These are phyloP conservation scores for Pyrenochaeta sp. DNA, from an alignment of 2,329 filamentous ascomycete genomes.

Conservation along the genomic window DNA sequence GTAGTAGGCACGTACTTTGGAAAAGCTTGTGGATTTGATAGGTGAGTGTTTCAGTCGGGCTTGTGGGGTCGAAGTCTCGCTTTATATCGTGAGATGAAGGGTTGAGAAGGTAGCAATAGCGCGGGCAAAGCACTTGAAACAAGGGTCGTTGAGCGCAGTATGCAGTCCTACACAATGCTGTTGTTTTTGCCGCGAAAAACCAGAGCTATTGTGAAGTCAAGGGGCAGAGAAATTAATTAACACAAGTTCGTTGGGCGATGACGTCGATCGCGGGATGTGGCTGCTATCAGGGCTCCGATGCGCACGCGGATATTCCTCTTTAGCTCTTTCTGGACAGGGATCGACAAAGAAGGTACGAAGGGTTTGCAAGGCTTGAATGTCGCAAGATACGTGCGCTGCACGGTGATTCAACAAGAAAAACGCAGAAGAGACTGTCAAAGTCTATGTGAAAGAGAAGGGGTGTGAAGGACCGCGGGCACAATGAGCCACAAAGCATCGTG, in stretches of 20 bases:
- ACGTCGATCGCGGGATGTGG: conserved; percentile 29
- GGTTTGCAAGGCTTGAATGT: conserved; percentile 10
- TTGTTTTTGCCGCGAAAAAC: background rate
- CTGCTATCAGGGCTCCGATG: conserved; percentile 21
- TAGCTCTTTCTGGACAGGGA: conserved; percentile 33
- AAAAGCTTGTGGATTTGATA: background rate
- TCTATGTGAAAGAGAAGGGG: conserved; percentile 8
- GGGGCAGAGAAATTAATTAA: background rate
- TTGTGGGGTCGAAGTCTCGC: background rate
- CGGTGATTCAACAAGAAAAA: background rate
- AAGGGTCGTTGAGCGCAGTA: background rate
- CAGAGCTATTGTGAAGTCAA: background rate
- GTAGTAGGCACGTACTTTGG: background rate
- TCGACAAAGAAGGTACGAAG: conserved; percentile 28
- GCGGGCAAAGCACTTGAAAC: background rate
- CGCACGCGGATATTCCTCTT: conserved; percentile 11
- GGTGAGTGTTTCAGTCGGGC: background rate
- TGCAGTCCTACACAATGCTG: background rate
- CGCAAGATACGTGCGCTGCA: conserved; percentile 4
- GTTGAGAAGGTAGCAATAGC: conserved; percentile 1
- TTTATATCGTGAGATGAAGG: background rate
- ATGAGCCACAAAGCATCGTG: conserved; percentile 5
- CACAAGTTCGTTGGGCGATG: conserved; percentile 17
- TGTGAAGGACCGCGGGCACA: background rate
- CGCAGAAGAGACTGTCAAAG: conserved; percentile 24